Evolutionary conservation across 1,139 yeast species (phyloP).

Genomic region (Debaryomyces udenii): DNA sequence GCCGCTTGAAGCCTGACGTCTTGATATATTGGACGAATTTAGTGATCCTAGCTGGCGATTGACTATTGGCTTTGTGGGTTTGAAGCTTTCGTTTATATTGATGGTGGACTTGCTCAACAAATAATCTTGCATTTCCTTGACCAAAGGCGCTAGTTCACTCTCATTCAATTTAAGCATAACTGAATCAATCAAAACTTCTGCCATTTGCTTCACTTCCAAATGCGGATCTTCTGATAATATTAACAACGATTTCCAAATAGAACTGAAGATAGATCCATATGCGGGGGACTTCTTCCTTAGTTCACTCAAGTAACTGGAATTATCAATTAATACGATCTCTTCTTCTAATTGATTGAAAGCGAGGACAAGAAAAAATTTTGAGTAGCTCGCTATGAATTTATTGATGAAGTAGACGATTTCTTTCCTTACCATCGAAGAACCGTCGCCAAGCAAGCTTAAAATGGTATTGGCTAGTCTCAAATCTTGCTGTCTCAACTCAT

Average conservation of each 20-base stretch:
- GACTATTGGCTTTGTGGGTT: slow-evolving; percentile 37
- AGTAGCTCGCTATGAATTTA: slow-evolving; percentile 69
- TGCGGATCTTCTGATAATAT: slow-evolving; percentile 89
- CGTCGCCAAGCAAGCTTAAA: slow-evolving; percentile 68
- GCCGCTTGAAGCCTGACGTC: slow-evolving; percentile 40
- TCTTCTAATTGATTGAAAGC: slow-evolving; percentile 87
- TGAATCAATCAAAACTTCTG: slow-evolving; percentile 75
- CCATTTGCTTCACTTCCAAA: slow-evolving; percentile 72
- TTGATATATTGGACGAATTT: slow-evolving; percentile 18
- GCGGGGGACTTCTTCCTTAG: slow-evolving; percentile 68
- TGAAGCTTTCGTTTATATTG: slow-evolving; percentile 45
- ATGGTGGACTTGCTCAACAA: slow-evolving; percentile 55
- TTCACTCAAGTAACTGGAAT: slow-evolving; percentile 60
- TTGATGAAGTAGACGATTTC: slow-evolving; percentile 82
- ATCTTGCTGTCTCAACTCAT: slow-evolving; percentile 58
- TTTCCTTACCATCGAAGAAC: slow-evolving; percentile 84
- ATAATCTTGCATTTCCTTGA: slow-evolving; percentile 65
- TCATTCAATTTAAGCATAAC: slow-evolving; percentile 67
- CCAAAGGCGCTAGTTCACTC: slow-evolving; percentile 67
- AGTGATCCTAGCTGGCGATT: slow-evolving; percentile 27
- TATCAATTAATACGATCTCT: slow-evolving; percentile 70
- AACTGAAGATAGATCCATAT: slow-evolving; percentile 83
- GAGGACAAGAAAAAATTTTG: slow-evolving; percentile 77
- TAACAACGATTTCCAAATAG: slow-evolving; percentile 84
- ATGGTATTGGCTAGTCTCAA: slow-evolving; percentile 53